Base-by-base conservation (phyloP, 1,284 basidiomycete species). In the Fomitopsis betulina region DNA sequence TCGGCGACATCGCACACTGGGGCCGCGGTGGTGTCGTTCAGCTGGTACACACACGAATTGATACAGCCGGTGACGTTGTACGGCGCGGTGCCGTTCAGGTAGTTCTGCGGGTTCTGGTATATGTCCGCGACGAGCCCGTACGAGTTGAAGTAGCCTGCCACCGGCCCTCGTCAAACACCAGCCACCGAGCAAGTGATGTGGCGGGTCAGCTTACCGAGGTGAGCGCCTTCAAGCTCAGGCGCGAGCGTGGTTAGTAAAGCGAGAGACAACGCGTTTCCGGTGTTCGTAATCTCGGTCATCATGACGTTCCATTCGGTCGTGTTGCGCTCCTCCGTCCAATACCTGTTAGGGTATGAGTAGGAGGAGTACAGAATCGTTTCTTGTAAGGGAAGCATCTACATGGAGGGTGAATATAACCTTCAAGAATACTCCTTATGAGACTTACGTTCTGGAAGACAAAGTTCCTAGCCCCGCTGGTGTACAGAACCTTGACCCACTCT, bases 21-120 rank as follows among this genome's bases (percentile, higher is more conserved):
- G 8, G n/a, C 54, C 6, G 56, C 21, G 4, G 56, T 55, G 50
- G 47, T 58, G 35, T 50, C 57, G 50, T 61, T 61, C 15, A 58
- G 5, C 33, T 58, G 33, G 53, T 35, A 55, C n/a, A 58, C 47
- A 45, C 62, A 64, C 10, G 62, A 60, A 23, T 54, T 54, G 45
- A 79, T 70, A 17, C 72, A 68, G 5, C 81, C 80, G 1, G 79
- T 83, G 7, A 79, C 76, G 62, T 85, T 84, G 45, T 80, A 70
- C 6, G 82, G 80, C 1, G 75, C 81, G 1, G 82, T 84, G 17
- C 83, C 84, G 57, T 85, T 85, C 53, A 84, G 68, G 65, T 82
- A 85, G 13, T 66, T 59, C 5, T 70, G 63, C 5, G 83, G 83
- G 54, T 78, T 67, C 15, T 72, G 63, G 58, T 73, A 73, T 69